Percentiles rank a stretch among this genome's conserved stretches.
phyloP scores from a whole-genome alignment of 1,284 basidiomycete species.

The Anthracocystis setariae region DNA sequence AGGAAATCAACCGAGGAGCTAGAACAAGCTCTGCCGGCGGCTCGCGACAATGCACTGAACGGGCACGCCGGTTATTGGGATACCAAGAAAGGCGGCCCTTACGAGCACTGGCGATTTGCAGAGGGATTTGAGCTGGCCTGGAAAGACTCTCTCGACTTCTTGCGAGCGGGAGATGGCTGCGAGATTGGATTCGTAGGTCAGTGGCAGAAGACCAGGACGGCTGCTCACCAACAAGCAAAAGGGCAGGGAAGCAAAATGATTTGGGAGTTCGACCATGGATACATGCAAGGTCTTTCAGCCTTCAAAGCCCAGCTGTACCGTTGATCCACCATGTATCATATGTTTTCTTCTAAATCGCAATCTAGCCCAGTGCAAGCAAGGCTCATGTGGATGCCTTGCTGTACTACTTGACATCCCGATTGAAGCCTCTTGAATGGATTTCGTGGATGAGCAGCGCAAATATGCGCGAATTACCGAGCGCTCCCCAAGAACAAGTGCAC shows the following conservation, averaged over 20 bases:
- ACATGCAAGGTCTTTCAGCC: slow-evolving; percentile 71
- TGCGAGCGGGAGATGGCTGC: slow-evolving; percentile 67
- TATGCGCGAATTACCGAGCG: slow-evolving; percentile 37
- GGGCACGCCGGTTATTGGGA: slow-evolving; percentile 41
- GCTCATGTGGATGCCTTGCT: too few species aligned
- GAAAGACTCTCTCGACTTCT: slow-evolving; percentile 77
- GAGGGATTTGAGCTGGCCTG: slow-evolving; percentile 77
- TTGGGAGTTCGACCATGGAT: slow-evolving; percentile 72
- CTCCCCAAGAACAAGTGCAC: neutral
- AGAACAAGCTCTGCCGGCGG: slow-evolving; percentile 23
- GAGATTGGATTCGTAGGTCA: slow-evolving; percentile 76
- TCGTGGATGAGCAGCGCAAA: too few species aligned
- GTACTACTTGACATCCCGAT: too few species aligned
- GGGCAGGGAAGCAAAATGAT: slow-evolving; percentile 68
- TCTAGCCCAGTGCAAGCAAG: too few species aligned
- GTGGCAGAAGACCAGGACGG: slow-evolving; percentile 73
- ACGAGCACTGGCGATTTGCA: slow-evolving; percentile 77
- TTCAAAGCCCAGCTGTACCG: slow-evolving; percentile 38
- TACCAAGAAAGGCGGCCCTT: slow-evolving; percentile 67
- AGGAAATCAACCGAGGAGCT: slow-evolving; percentile 27
- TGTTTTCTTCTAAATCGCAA: neutral
- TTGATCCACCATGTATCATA: neutral
- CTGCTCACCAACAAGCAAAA: slow-evolving; percentile 70
- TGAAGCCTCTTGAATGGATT: too few species aligned
- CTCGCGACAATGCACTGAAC: slow-evolving; percentile 23